Conservation (phyloP, 257 asterid genomes). For the Parsonsia alboflavescens region DNA sequence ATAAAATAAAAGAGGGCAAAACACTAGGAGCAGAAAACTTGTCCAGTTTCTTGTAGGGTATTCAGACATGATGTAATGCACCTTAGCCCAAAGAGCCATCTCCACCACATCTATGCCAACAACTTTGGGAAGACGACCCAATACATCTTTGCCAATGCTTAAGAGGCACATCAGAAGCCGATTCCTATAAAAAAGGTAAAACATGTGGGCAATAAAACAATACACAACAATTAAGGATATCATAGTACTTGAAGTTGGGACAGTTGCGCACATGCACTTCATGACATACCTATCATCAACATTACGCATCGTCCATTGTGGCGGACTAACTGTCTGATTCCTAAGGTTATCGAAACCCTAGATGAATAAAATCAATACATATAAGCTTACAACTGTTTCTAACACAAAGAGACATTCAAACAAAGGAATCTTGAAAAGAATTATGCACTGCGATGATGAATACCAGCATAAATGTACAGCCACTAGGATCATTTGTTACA, state of each 20-base stretch:
- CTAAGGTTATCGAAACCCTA: conserved; percentile 97
- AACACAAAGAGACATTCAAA: conserved; percentile 2
- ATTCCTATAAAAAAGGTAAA: conserved; percentile 47
- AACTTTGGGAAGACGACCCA: conserved; percentile 89
- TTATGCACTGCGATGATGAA: conserved; percentile 7
- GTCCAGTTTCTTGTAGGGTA: conserved; percentile 7
- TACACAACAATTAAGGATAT: not conserved
- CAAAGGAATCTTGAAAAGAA: conserved; percentile 11
- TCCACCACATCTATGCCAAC: conserved; percentile 97
- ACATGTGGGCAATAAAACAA: not conserved
- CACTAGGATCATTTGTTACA: conserved; percentile 86
- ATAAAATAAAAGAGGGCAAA: too few species aligned
- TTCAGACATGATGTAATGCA: conserved; percentile 21
- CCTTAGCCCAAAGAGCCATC: conserved; percentile 99
- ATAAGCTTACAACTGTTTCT: conserved; percentile 17
- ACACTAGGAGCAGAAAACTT: too few species aligned
- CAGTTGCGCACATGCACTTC: not conserved
- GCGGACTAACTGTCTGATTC: conserved; percentile 92
- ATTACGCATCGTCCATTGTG: conserved; percentile 99
- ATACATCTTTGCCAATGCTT: conserved; percentile 74
- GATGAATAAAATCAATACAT: conserved; percentile 25
- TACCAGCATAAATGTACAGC: conserved; percentile 96
- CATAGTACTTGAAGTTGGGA: not conserved
- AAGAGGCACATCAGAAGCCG: conserved; percentile 78
- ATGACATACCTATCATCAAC: conserved; percentile 74